Base-by-base conservation (phyloP, 306 rosid genomes). In the Bauhinia variegata region DNA sequence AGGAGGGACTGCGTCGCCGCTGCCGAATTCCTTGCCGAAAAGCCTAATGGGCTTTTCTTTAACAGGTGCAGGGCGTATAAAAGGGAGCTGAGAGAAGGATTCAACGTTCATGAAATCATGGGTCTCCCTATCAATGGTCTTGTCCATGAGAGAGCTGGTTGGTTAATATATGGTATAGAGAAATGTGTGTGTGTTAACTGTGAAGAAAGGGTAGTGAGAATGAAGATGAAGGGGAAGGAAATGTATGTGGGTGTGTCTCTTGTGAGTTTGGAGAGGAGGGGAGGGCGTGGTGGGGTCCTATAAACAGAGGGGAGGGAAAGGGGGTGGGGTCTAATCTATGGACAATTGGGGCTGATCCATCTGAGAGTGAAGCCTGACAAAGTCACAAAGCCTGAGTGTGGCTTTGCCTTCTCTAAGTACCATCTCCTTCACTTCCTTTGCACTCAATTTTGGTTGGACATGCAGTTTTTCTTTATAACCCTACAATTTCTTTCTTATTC, bases 41-140 rank as follows among this genome's bases (percentile, higher is more conserved):
- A 92, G 98, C 11, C 86, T 67, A 53, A 92, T 92, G 61, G 70
- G 84, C 62, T 87, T 87, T 14, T 85, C 95, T 49, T 79, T 86
- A 4, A 33, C 17, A 0, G 86, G 85, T 0, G 95, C 80, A 0
- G 98, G 95, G 5, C 96, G 95, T 71, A 92, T 92, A 74, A 92
- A 92, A 32, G 98, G 98, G 2, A 92, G 96, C 73, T 92, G 98
- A 52, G 98, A 89, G 85, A 92, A 92, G 12, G 98, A 84, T 23
- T 92, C 91, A 1, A 92, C 96, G 68, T 89, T 92, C 96, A 92
- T 89, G 88, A 92, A 89, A 78, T 92, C 95, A 47, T 79, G 96
- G 14, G 92, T 86, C 70, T 92, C 96, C 70, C 89, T 84, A 38
- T 91, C 89, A 12, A 49, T 7, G 28, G 58, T 46, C 69, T 87